Evolutionary conservation across 2,329 filamentous ascomycete genomes (phyloP).

Genomic region (Colletotrichum sp.): DNA sequence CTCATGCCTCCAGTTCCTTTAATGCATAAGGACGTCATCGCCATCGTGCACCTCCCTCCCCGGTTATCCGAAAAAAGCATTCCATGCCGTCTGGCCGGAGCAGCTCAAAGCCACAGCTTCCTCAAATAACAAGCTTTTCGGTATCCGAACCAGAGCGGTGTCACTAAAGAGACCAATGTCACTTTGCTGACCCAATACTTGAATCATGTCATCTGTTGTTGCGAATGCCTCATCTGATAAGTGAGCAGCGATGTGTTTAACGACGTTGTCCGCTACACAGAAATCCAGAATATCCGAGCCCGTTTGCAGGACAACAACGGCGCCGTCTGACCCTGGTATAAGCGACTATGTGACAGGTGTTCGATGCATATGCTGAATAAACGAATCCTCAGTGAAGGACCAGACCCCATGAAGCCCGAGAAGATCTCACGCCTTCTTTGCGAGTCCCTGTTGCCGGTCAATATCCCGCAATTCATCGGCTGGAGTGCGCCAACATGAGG

Average conservation of each 20-base stretch:
- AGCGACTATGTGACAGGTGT: background rate
- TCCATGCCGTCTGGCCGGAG: slow-evolving; percentile 56
- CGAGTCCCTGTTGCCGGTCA: background rate
- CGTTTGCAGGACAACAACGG: background rate
- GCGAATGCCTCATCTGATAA: too few species aligned
- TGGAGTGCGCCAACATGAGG: background rate
- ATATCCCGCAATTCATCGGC: background rate
- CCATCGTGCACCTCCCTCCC: slow-evolving; percentile 41
- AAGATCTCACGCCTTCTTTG: background rate
- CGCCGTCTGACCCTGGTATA: background rate
- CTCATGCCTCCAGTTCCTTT: slow-evolving; percentile 43
- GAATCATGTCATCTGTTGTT: too few species aligned
- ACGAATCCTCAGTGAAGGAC: background rate
- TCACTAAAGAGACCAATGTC: background rate
- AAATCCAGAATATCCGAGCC: background rate
- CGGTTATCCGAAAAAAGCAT: slow-evolving; percentile 51
- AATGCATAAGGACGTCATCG: slow-evolving; percentile 37
- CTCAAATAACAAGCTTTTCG: background rate
- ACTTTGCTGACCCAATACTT: too few species aligned
- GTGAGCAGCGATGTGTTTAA: too few species aligned
- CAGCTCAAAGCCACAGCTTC: slow-evolving; percentile 51
- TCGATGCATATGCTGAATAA: background rate
- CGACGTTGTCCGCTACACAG: too few species aligned
- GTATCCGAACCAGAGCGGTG: background rate
- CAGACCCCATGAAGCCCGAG: background rate